These are phyloP conservation scores for Moricandia moricandioides DNA, from an alignment of 345 rosid species.

Conservation along the genomic window DNA sequence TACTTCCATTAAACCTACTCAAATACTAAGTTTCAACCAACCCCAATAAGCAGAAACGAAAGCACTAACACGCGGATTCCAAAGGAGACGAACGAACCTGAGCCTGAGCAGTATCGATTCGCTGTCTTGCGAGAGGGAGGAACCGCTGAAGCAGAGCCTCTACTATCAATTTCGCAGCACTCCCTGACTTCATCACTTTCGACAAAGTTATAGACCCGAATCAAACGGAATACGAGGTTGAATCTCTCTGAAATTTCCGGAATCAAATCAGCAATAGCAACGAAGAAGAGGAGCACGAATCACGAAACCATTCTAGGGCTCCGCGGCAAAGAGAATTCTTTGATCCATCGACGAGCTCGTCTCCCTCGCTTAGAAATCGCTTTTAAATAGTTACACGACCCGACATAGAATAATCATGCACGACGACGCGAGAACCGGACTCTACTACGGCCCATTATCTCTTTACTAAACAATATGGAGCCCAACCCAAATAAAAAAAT, in stretches of 20 bases:
- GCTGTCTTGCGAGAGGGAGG: slow-evolving; percentile 92
- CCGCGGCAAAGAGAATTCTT: background rate
- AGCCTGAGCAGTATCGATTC: slow-evolving; percentile 98
- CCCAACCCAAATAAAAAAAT: background rate
- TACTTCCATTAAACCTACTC: slow-evolving; percentile 12
- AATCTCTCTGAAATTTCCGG: background rate
- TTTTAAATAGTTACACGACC: slow-evolving; percentile 1
- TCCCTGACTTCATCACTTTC: slow-evolving; percentile 75
- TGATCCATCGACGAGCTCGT: slow-evolving; percentile 4
- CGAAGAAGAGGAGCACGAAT: slow-evolving; percentile 1
- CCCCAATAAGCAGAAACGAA: background rate
- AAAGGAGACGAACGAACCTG: slow-evolving; percentile 49
- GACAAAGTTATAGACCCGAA: slow-evolving; percentile 16
- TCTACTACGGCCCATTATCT: background rate
- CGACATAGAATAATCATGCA: background rate
- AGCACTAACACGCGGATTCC: slow-evolving; percentile 8
- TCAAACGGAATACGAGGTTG: slow-evolving; percentile 3
- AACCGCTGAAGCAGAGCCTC: slow-evolving; percentile 95
- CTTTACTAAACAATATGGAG: background rate
- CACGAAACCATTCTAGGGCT: slow-evolving; percentile 35
- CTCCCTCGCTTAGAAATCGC: background rate
- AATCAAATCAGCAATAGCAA: slow-evolving; percentile 8
- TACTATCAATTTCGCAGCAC: slow-evolving; percentile 93
- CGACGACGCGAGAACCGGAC: slow-evolving; percentile 1
- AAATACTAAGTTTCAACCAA: background rate